phyloP scores from a whole-genome alignment of 2,329 filamentous ascomycete genomes.

The Periconia sp. region DNA sequence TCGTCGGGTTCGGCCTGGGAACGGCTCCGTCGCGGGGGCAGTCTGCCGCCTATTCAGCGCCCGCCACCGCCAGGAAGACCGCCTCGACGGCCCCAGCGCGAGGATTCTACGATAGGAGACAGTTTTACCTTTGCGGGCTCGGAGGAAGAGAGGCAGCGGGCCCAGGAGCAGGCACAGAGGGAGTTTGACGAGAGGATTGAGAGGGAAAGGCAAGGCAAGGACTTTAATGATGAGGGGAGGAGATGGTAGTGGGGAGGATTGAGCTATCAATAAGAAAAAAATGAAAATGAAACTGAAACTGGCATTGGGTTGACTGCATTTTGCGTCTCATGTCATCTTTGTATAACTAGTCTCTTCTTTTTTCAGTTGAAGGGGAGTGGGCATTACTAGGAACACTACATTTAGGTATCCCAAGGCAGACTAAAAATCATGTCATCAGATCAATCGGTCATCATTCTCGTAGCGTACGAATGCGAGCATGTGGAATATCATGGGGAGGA shows the following conservation, averaged over 20 bases:
- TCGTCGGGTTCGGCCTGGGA: slow-evolving; percentile 47
- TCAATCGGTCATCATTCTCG: no score
- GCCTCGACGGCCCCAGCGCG: slow-evolving; percentile 25
- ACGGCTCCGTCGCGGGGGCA: slow-evolving; percentile 42
- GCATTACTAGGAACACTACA: no score
- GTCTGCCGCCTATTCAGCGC: slow-evolving; percentile 14
- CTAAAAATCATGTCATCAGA: no score
- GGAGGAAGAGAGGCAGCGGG: slow-evolving; percentile 47
- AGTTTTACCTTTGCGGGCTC: slow-evolving; percentile 48
- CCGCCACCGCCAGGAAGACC: slow-evolving; percentile 18
- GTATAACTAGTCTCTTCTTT: background rate
- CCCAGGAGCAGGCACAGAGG: slow-evolving; percentile 50
- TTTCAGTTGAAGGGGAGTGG: no score
- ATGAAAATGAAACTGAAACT: no score
- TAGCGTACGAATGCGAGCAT: no score
- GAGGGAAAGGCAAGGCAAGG: slow-evolving; percentile 50
- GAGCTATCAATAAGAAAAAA: no score
- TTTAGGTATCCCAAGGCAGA: no score
- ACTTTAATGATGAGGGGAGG: slow-evolving; percentile 39
- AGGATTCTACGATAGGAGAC: slow-evolving; percentile 42
- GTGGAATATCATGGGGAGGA: no score
- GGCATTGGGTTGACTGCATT: background rate
- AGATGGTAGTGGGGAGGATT: slow-evolving; percentile 25
- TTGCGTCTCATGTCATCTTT: background rate
- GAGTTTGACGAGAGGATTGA: slow-evolving; percentile 55